Evolutionary conservation across 495 filamentous ascomycete species (phyloP).

Genomic region (Lasiosphaeria miniovina): DNA sequence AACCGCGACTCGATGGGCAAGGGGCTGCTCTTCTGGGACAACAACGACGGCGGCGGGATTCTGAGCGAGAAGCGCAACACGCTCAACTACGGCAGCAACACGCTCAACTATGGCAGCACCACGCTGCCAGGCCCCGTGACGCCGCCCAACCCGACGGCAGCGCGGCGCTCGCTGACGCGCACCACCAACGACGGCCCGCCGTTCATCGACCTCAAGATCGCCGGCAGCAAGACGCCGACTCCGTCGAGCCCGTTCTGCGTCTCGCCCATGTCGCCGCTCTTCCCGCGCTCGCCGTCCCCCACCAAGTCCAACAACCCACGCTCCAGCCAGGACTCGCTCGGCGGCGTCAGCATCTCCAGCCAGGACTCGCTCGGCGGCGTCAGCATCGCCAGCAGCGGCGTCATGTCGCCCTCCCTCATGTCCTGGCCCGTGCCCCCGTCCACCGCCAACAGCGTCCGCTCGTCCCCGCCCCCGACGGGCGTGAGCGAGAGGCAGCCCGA

Average conservation of each 20-base stretch:
- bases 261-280: conserved; percentile 17
- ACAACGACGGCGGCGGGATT: conserved; percentile 14
- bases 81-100: conserved; percentile 19
- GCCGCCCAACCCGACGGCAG: conserved; percentile 11
- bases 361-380: conserved; percentile 19
- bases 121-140: conserved; percentile 8
- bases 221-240: conserved; percentile 1
- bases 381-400: conserved; percentile 28
- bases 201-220: conserved; percentile 7
- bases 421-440: conserved; percentile 30
- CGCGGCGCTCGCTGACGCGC: conserved; percentile 6
- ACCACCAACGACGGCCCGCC: conserved; percentile 9
- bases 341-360: conserved; percentile 18
- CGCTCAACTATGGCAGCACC: conserved; percentile 4
- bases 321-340: conserved; percentile 21
- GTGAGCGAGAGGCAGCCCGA: neutral
- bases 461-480: conserved; percentile 19
- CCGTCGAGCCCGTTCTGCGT: conserved; percentile 16
- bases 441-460: conserved; percentile 4
- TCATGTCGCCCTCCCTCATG: conserved; percentile 26
- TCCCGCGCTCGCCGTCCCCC: conserved; percentile 19
- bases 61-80: conserved; percentile 17
- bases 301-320: conserved; percentile 7
- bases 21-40: conserved; percentile 22
- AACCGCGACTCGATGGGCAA: conserved; percentile 30